Percentiles rank a stretch among this genome's conserved stretches.
phyloP scores from a whole-genome alignment of 176 grass and related monocot species.

The Aegilops tauschii region DNA sequence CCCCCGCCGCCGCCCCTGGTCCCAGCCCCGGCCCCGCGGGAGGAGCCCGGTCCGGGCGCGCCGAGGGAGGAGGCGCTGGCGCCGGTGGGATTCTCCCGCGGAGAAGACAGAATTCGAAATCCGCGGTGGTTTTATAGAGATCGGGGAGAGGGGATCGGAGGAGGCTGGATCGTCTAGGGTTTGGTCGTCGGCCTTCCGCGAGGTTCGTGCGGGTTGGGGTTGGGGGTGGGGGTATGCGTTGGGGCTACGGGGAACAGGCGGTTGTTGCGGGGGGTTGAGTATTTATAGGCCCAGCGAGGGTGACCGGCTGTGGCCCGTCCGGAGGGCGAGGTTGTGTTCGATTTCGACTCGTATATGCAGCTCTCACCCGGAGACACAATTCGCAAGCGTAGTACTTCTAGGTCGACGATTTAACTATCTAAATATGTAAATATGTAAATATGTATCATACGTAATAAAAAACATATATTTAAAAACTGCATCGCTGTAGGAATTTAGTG shows the following conservation, averaged over 20 bases:
- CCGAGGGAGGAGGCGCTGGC: not conserved
- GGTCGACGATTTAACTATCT: too few relatives aligned
- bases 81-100: not conserved
- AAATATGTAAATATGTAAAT: too few relatives aligned
- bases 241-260: not conserved
- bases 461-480: too few relatives aligned
- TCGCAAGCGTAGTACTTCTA: too few relatives aligned
- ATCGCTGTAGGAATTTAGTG: too few relatives aligned
- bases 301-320: not conserved
- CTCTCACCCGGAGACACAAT: too few relatives aligned
- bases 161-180: slow-evolving; percentile 17
- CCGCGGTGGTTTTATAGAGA: slow-evolving; percentile 62
- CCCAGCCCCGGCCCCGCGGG: not conserved
- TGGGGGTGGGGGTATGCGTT: not conserved
- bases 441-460: too few relatives aligned
- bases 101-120: slow-evolving; percentile 29
- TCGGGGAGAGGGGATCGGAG: not conserved
- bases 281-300: not conserved
- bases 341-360: too few relatives aligned
- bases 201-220: not conserved
- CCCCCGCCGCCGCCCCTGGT: not conserved
- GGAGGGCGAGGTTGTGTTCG: too few relatives aligned
- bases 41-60: slow-evolving; percentile 31
- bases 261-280: not conserved
- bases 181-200: slow-evolving; percentile 3